Evolutionary conservation across 2,329 filamentous ascomycete species (phyloP).

Genomic region (Neoarthrinium moseri): DNA sequence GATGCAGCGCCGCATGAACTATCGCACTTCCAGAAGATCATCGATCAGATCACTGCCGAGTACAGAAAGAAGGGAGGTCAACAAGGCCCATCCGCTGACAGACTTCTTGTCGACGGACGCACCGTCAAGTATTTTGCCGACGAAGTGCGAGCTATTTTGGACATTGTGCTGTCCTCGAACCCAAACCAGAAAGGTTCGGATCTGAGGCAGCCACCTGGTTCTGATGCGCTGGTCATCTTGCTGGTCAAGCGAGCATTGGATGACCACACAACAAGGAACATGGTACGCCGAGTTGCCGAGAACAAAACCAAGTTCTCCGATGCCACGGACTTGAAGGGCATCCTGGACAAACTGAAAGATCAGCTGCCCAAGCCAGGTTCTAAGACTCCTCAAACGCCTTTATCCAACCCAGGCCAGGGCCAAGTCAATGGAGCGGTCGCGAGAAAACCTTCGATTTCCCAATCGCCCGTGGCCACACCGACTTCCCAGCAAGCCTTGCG

Average conservation of each 20-base stretch:
- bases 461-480: slow-evolving; percentile 15
- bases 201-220: slow-evolving; percentile 51
- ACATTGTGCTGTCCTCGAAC: slow-evolving; percentile 59
- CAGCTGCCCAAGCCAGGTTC: slow-evolving; percentile 37
- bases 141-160: slow-evolving; percentile 56
- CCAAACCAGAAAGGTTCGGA: slow-evolving; percentile 53
- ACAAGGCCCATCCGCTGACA: slow-evolving; percentile 53
- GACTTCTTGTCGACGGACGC: slow-evolving; percentile 52
- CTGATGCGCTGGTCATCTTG: slow-evolving; percentile 55
- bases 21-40: slow-evolving; percentile 75
- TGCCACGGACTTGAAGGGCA: slow-evolving; percentile 51
- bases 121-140: slow-evolving; percentile 61
- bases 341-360: slow-evolving; percentile 47
- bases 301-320: slow-evolving; percentile 51
- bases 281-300: slow-evolving; percentile 54
- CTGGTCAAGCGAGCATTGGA: slow-evolving; percentile 59
- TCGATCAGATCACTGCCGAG: slow-evolving; percentile 70
- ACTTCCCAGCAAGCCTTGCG: slow-evolving; percentile 52
- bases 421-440: slow-evolving; percentile 27
- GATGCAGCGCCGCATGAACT: slow-evolving; percentile 70
- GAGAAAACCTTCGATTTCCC: slow-evolving; percentile 25
- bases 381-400: slow-evolving; percentile 22
- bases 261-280: slow-evolving; percentile 44
- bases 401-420: slow-evolving; percentile 31
- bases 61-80: slow-evolving; percentile 51